phyloP scores from a whole-genome alignment of 2,329 filamentous ascomycete genomes.

The Capronia coronata region DNA sequence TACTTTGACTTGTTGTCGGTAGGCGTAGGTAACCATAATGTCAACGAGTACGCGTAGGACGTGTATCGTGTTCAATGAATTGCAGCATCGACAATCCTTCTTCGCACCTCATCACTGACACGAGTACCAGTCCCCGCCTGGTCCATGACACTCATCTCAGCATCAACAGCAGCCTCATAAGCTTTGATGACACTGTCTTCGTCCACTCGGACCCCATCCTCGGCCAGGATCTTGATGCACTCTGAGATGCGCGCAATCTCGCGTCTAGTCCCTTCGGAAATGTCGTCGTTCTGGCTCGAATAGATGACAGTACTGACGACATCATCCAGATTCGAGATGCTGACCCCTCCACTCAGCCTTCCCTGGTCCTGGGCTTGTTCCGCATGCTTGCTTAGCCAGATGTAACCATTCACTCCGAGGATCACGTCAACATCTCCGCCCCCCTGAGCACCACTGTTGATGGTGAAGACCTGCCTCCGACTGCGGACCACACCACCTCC shows the following conservation, averaged over 20 bases:
- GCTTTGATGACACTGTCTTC: slow-evolving; percentile 79
- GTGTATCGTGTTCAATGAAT: slow-evolving; percentile 14
- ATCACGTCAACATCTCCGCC: slow-evolving; percentile 66
- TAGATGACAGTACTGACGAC: slow-evolving; percentile 79
- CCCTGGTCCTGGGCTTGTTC: slow-evolving; percentile 48
- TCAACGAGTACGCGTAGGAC: not conserved
- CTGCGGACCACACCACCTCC: slow-evolving; percentile 71
- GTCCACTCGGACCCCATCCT: slow-evolving; percentile 76
- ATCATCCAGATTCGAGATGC: slow-evolving; percentile 83
- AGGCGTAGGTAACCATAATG: not conserved
- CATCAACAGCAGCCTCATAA: slow-evolving; percentile 74
- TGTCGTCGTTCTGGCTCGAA: slow-evolving; percentile 87
- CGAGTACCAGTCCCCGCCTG: slow-evolving; percentile 21
- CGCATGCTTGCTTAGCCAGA: slow-evolving; percentile 85
- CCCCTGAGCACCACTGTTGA: slow-evolving; percentile 45
- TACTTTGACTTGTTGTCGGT: not conserved
- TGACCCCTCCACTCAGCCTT: slow-evolving; percentile 36
- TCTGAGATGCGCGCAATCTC: slow-evolving; percentile 82
- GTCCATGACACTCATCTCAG: slow-evolving; percentile 44
- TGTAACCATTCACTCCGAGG: slow-evolving; percentile 91
- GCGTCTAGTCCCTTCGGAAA: slow-evolving; percentile 66
- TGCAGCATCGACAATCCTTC: slow-evolving; percentile 25
- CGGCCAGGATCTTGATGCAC: slow-evolving; percentile 74
- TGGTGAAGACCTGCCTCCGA: slow-evolving; percentile 80
- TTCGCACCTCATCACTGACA: slow-evolving; percentile 21